Evolutionary conservation across 2,329 filamentous ascomycete genomes (phyloP).

Genomic region (Paecilomyces fulvus): DNA sequence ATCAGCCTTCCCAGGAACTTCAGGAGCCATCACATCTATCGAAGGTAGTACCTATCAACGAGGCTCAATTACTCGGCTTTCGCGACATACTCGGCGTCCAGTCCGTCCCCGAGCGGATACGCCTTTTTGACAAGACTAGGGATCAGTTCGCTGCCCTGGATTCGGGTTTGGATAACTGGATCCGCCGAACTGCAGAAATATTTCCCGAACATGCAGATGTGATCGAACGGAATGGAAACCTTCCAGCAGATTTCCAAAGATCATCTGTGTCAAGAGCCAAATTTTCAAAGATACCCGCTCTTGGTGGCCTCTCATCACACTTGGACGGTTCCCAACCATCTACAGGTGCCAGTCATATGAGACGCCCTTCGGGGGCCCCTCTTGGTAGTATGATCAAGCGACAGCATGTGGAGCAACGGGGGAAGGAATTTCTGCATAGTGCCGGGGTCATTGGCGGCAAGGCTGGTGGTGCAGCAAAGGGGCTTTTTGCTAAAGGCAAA

Average conservation of each 20-base stretch:
- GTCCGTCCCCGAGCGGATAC: conserved; percentile 59
- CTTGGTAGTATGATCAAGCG: conserved; percentile 40
- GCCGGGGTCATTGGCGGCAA: conserved; percentile 64
- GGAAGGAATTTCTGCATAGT: conserved; percentile 80
- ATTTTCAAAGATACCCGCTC: conserved; percentile 33
- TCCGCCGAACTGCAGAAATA: conserved; percentile 40
- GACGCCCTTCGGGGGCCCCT: conserved; percentile 28
- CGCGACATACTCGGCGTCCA: conserved; percentile 68
- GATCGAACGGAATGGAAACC: conserved; percentile 26
- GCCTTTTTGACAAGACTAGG: conserved; percentile 64
- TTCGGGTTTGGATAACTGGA: conserved; percentile 61
- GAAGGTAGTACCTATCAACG: conserved; percentile 10
- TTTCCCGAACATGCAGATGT: conserved; percentile 47
- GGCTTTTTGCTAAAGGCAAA: conserved; percentile 81
- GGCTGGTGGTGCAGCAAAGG: conserved; percentile 75
- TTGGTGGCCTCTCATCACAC: conserved; percentile 23
- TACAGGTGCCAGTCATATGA: conserved; percentile 22
- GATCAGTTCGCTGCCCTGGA: conserved; percentile 63
- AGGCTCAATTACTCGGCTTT: conserved; percentile 50
- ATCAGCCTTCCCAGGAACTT: conserved; percentile 2
- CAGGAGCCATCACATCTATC: conserved; percentile 7
- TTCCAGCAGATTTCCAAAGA: conserved; percentile 21
- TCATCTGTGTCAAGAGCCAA: conserved; percentile 26
- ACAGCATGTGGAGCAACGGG: conserved; percentile 65
- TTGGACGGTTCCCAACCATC: conserved; percentile 20